Base-by-base conservation (phyloP, 1,284 basidiomycete genomes). In the Moesziomyces sp. region DNA sequence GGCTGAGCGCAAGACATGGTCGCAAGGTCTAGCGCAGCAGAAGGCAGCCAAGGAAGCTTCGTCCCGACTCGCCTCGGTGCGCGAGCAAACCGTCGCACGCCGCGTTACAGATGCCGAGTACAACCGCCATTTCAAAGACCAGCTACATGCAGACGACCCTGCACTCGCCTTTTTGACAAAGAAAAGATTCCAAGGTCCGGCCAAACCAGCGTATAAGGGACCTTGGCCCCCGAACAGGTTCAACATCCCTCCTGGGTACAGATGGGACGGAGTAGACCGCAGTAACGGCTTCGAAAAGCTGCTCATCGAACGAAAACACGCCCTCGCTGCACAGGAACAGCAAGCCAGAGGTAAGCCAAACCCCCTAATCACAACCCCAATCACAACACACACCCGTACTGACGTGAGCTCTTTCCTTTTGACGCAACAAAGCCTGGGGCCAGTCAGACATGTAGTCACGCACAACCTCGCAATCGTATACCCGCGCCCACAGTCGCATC, bases 261-360 rank as follows among this genome's bases (percentile, higher is more conserved):
- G 96, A 76, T 99, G 95, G 96, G 96, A 98, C 52, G 84, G 84
- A 1, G 84, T 85, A 5, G 83, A 85, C 52, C 89, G 95, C 59
- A 90, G 93, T 1, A 99, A 91, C 73, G 96, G 96, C 1, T 98
- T 96, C 74, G 96, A 99, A 86, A 93, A 92, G 87, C 94, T 93
- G 77, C 86, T 75, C 7, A 73, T 83, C 38, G 67, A 76, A 46
- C 52, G 71, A 11, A 74, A 75, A 21, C 52, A 51, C 26, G 57
- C 46, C 23, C 48, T 76, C 24, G 53, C 34, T 16, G 46, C 49
- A 5, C 51, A 66, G n/a, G 63, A 65, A 28, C 57, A 58, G 19
- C 67, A 73, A 47, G 54, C 63, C 3, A 51, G 65, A 46, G 76
- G 74, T 62, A 40, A 56, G 66, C 58, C 21, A 4, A 9, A 9